A percentile compares a stretch with the other conserved stretches of the same genome.
These are phyloP conservation scores for Abrus pulchellus DNA, from an alignment of 306 rosid species.

Conservation along the genomic window DNA sequence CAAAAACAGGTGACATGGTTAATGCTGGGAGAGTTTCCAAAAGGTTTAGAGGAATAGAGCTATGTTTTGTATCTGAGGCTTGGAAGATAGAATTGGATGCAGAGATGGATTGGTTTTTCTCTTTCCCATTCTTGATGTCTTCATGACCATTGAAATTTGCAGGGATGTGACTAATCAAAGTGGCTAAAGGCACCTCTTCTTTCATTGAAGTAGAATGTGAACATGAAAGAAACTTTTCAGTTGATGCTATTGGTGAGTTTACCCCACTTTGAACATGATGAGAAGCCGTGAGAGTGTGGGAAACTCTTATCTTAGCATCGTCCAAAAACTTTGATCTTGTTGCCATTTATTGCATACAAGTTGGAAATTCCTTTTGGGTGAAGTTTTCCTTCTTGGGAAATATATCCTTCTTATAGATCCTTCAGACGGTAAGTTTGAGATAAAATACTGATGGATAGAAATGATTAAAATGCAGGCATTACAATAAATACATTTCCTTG, in stretches of 20 bases:
- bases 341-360: slow-evolving; percentile 65
- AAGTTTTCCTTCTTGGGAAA: slow-evolving; percentile 71
- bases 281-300: slow-evolving; percentile 52
- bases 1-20: slow-evolving; percentile 47
- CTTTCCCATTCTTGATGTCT: slow-evolving; percentile 40
- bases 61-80: slow-evolving; percentile 41
- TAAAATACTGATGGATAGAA: slow-evolving; percentile 51
- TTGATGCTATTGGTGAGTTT: slow-evolving; percentile 56
- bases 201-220: slow-evolving; percentile 54
- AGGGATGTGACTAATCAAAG: slow-evolving; percentile 45
- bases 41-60: slow-evolving; percentile 67
- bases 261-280: slow-evolving; percentile 46
- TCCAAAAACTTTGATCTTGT: slow-evolving; percentile 60
- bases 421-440: slow-evolving; percentile 43
- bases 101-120: slow-evolving; percentile 35
- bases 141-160: slow-evolving; percentile 46
- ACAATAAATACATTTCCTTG: slow-evolving; percentile 48
- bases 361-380: slow-evolving; percentile 59
- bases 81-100: slow-evolving; percentile 44
- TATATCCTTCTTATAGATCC: slow-evolving; percentile 61
- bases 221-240: slow-evolving; percentile 44
- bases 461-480: slow-evolving; percentile 52
- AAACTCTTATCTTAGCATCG: slow-evolving; percentile 57
- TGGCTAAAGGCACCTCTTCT: slow-evolving; percentile 54
- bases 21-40: slow-evolving; percentile 74